Conservation (phyloP, 164 flowering plant genomes). For the Aristolochia contorta region DNA sequence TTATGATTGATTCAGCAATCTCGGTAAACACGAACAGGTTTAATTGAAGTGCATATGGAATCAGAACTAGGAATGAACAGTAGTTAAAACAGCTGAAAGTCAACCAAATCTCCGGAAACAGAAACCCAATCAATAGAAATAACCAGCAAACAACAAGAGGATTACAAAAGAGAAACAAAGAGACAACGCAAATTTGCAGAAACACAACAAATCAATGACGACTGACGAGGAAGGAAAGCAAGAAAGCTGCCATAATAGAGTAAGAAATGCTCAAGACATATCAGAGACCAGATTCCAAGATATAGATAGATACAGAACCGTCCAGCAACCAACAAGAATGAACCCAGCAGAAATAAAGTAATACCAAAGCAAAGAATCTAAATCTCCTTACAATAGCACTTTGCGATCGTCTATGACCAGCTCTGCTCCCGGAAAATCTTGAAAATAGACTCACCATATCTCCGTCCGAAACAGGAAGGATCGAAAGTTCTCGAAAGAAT, state of each 20-base stretch:
- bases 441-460: slow-evolving; percentile 88
- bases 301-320: neutral
- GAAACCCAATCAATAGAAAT: too few relatives aligned
- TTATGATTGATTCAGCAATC: too few relatives aligned
- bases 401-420: slow-evolving; percentile 58
- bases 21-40: too few relatives aligned
- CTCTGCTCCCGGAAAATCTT: slow-evolving; percentile 41
- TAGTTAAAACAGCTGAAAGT: too few relatives aligned
- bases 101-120: too few relatives aligned
- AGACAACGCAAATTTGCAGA: too few relatives aligned
- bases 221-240: neutral
- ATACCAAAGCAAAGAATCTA: neutral
- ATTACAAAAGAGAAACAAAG: too few relatives aligned
- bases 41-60: too few relatives aligned
- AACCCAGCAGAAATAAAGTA: neutral
- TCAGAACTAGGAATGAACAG: too few relatives aligned
- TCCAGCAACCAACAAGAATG: neutral
- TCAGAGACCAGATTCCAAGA: neutral
- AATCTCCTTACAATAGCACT: slow-evolving; percentile 54
- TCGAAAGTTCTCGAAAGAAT: neutral
- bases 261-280: neutral
- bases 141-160: too few relatives aligned
- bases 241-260: neutral
- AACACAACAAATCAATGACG: too few relatives aligned
- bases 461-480: neutral